Conservation (phyloP, 768 basidiomycete species). For the Mycena sanguinolenta region DNA sequence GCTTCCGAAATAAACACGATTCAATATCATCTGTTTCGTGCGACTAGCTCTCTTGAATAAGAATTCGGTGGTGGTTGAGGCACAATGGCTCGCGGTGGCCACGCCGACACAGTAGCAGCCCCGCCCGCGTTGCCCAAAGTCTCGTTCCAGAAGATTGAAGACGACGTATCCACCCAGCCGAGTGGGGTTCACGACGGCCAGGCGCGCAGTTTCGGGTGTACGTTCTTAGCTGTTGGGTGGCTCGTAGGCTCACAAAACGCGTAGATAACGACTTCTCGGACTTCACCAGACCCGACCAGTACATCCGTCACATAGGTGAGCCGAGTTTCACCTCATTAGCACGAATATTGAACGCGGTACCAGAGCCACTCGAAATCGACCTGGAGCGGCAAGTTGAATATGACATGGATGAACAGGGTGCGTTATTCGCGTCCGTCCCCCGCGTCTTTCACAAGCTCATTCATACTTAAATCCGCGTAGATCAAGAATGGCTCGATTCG, state of each 20-base stretch:
- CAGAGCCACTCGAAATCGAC: slow-evolving; percentile 94
- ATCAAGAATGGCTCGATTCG: slow-evolving; percentile 94
- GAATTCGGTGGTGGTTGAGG: slow-evolving; percentile 14
- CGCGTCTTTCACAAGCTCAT: slow-evolving; percentile 17
- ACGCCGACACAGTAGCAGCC: slow-evolving; percentile 46
- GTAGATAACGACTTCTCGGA: slow-evolving; percentile 74
- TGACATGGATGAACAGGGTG: slow-evolving; percentile 99
- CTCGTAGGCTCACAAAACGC: slow-evolving; percentile 20
- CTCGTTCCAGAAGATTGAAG: slow-evolving; percentile 75
- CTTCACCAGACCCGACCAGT: slow-evolving; percentile 84
- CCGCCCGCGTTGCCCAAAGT: slow-evolving; percentile 68
- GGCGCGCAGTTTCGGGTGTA: slow-evolving; percentile 81
- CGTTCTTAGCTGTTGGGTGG: slow-evolving; percentile 44
- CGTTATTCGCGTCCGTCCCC: slow-evolving; percentile 29
- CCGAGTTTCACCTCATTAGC: slow-evolving; percentile 20
- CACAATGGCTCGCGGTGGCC: slow-evolving; percentile 56
- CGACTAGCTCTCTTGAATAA: slow-evolving; percentile 1
- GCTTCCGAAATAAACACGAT: background rate
- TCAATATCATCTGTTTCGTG: slow-evolving; percentile 2
- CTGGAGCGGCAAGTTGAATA: slow-evolving; percentile 96
- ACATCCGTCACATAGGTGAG: slow-evolving; percentile 91
- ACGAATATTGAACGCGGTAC: slow-evolving; percentile 9
- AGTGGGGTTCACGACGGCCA: slow-evolving; percentile 74
- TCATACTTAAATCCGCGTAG: slow-evolving; percentile 53
- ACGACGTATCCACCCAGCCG: slow-evolving; percentile 71